phyloP scores from a whole-genome alignment of 2,329 filamentous ascomycete genomes.

The Talaromyces sp. region DNA sequence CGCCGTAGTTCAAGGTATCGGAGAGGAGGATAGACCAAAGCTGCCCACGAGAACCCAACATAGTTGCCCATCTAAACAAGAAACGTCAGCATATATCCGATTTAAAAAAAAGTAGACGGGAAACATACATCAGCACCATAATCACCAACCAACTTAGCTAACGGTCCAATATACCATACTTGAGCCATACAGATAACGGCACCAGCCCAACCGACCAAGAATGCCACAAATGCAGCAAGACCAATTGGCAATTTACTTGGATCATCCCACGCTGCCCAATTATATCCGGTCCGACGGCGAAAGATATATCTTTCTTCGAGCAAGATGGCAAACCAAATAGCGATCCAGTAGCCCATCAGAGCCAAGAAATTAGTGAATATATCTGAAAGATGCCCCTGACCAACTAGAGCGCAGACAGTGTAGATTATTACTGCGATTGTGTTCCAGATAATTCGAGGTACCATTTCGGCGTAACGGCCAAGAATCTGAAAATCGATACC shows the following conservation, averaged over 20 bases:
- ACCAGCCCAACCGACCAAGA: conserved; percentile 61
- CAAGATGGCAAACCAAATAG: conserved; percentile 59
- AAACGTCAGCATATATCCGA: conserved; percentile 21
- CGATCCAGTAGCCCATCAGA: conserved; percentile 66
- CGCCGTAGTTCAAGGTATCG: conserved; percentile 49
- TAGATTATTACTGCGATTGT: conserved; percentile 58
- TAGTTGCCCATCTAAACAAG: conserved; percentile 50
- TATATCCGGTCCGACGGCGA: conserved; percentile 47
- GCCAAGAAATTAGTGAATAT: conserved; percentile 67
- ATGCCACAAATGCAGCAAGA: conserved; percentile 56
- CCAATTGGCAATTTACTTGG: conserved; percentile 56
- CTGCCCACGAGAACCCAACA: conserved; percentile 57
- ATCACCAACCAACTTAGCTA: conserved; percentile 54
- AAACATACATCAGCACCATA: conserved; percentile 53
- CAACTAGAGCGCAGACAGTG: conserved; percentile 60
- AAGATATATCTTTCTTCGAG: conserved; percentile 59
- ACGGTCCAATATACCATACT: conserved; percentile 62
- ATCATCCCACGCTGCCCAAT: conserved; percentile 60
- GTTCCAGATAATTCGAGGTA: conserved; percentile 63
- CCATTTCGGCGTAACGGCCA: conserved; percentile 51
- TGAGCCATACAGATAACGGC: conserved; percentile 65
- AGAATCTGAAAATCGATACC: conserved; percentile 66
- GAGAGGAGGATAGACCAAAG: conserved; percentile 52
- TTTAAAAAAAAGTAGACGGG: conserved; percentile 10
- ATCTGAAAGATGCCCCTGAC: conserved; percentile 54